Percentiles rank a stretch among this genome's conserved stretches.
These are phyloP conservation scores for Candida pini DNA, from an alignment of 805 yeast species.

Conservation along the genomic window DNA sequence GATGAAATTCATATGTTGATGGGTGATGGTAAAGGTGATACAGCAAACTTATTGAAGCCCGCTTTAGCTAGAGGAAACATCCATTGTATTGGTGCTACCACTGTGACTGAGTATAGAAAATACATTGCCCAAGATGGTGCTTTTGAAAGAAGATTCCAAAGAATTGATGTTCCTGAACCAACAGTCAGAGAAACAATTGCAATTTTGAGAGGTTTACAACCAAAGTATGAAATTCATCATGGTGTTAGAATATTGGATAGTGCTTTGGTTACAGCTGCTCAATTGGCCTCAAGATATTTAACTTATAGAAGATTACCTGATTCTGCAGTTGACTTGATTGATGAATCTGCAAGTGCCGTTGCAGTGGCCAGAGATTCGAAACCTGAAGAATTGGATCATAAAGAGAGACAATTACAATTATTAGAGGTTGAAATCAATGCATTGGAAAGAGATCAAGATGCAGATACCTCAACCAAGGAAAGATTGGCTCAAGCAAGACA, in stretches of 20 bases:
- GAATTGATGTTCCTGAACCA: slow-evolving; percentile 93
- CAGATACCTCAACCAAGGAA: slow-evolving; percentile 78
- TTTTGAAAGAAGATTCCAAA: slow-evolving; percentile 96
- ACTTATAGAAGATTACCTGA: slow-evolving; percentile 96
- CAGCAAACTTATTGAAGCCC: slow-evolving; percentile 94
- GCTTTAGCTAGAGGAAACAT: slow-evolving; percentile 94
- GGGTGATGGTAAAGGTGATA: slow-evolving; percentile 98
- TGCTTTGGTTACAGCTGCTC: slow-evolving; percentile 92
- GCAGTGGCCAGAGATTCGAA: slow-evolving; percentile 98
- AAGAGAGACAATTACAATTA: slow-evolving; percentile 88
- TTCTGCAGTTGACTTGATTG: slow-evolving; percentile 93
- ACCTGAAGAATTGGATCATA: slow-evolving; percentile 91
- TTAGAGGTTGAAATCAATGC: slow-evolving; percentile 96
- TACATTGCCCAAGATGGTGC: slow-evolving; percentile 96
- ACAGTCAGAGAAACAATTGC: slow-evolving; percentile 91
- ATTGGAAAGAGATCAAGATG: slow-evolving; percentile 88
- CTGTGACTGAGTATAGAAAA: slow-evolving; percentile 89
- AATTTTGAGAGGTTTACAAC: slow-evolving; percentile 91
- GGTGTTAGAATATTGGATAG: slow-evolving; percentile 95
- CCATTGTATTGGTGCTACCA: slow-evolving; percentile 98
- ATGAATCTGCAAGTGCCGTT: slow-evolving; percentile 93
- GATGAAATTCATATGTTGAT: slow-evolving; percentile 99
- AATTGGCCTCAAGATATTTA: slow-evolving; percentile 86
- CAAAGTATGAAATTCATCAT: slow-evolving; percentile 92
- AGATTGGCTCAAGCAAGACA: slow-evolving; percentile 75